A percentile compares a stretch with the other conserved stretches of the same genome.
phyloP scores from a whole-genome alignment of 1,284 basidiomycete species.

The Cryptococcus jaspeensis region DNA sequence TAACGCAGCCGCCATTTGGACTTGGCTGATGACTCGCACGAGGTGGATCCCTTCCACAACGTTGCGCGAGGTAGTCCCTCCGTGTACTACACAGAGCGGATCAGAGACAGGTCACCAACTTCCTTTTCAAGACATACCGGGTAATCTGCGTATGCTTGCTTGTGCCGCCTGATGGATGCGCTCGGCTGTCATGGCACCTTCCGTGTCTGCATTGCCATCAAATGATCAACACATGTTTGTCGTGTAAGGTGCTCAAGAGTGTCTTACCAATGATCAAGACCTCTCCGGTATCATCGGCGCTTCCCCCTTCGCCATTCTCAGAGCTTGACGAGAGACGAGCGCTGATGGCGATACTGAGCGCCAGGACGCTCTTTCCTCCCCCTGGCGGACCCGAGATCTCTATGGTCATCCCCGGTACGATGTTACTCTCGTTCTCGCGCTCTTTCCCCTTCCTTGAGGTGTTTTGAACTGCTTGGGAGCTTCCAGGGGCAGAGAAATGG shows the following conservation, averaged over 20 bases:
- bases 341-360: conserved; percentile 35
- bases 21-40: conserved; percentile 44
- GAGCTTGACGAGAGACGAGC: conserved; percentile 17
- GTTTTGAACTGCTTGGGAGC: background rate
- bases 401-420: conserved; percentile 42
- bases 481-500: background rate
- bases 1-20: conserved; percentile 47
- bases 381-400: conserved; percentile 50
- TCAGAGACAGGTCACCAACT: background rate
- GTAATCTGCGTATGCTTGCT: conserved; percentile 7
- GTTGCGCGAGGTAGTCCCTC: background rate
- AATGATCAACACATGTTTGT: background rate
- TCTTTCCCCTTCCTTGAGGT: conserved; percentile 19
- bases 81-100: background rate
- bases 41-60: conserved; percentile 43
- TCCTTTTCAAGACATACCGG: background rate
- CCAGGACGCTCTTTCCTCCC: conserved; percentile 42
- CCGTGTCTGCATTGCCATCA: conserved; percentile 39
- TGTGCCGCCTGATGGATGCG: conserved; percentile 29
- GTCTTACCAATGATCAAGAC: conserved; percentile 47
- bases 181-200: conserved; percentile 41
- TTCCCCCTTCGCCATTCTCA: conserved; percentile 10
- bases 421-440: conserved; percentile 16
- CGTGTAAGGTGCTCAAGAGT: background rate
- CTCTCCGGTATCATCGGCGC: conserved; percentile 23